A percentile compares a stretch with the other conserved stretches of the same genome.
These are phyloP conservation scores for Ophiostoma sp. DNA, from an alignment of 2,329 filamentous ascomycete genomes.

Conservation along the genomic window DNA sequence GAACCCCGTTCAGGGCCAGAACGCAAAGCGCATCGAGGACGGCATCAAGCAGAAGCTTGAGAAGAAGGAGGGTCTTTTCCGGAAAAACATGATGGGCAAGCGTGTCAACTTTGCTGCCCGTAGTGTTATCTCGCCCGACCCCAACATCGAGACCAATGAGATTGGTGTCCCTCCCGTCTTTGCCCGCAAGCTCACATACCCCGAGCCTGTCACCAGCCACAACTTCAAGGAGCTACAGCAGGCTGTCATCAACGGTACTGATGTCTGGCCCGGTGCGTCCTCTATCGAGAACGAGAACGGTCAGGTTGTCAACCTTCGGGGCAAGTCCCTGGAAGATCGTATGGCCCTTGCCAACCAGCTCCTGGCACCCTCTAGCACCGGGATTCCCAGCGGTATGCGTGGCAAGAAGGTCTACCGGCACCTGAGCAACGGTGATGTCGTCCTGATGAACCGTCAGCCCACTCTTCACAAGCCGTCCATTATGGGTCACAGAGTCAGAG, in stretches of 20 bases:
- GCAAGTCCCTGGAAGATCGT: slow-evolving; percentile 83
- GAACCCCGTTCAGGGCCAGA: slow-evolving; percentile 73
- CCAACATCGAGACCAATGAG: slow-evolving; percentile 98
- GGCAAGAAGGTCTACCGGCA: slow-evolving; percentile 98
- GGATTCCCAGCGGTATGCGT: slow-evolving; percentile 65
- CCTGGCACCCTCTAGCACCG: slow-evolving; percentile 73
- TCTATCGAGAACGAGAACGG: slow-evolving; percentile 96
- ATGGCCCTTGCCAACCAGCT: slow-evolving; percentile 88
- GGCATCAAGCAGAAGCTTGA: slow-evolving; percentile 97
- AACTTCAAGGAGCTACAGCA: slow-evolving; percentile 96
- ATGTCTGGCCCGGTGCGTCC: slow-evolving; percentile 89
- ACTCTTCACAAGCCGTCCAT: slow-evolving; percentile 98
- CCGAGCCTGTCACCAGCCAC: slow-evolving; percentile 93
- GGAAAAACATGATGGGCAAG: slow-evolving; percentile 99
- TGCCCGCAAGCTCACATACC: slow-evolving; percentile 90
- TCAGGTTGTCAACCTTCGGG: slow-evolving; percentile 78
- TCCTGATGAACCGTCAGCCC: slow-evolving; percentile 97
- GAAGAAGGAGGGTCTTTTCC: slow-evolving; percentile 97
- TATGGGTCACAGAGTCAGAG: slow-evolving; percentile 92
- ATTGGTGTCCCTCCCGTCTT: slow-evolving; percentile 98
- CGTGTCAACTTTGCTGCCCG: slow-evolving; percentile 97
- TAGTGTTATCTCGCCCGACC: slow-evolving; percentile 96
- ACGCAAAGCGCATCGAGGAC: slow-evolving; percentile 74
- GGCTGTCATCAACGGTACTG: slow-evolving; percentile 88
- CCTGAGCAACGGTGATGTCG: slow-evolving; percentile 92